phyloP scores from a whole-genome alignment of 768 basidiomycete species.

The Panaeolus papilionaceus region DNA sequence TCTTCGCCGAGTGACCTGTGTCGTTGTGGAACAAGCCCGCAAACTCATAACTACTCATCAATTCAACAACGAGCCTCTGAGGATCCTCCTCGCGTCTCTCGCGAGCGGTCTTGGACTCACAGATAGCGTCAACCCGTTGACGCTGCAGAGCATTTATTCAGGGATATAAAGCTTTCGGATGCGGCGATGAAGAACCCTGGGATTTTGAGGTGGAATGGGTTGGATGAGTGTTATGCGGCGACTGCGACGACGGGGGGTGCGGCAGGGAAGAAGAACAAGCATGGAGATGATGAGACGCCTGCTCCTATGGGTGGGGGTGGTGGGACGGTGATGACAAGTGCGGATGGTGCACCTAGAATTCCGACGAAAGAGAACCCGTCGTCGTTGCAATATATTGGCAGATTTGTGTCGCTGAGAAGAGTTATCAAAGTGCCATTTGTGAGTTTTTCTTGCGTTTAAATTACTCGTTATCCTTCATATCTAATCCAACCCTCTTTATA shows the following conservation, averaged over 20 bases:
- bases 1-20: too few species aligned
- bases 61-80: slow-evolving; percentile 60
- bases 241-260: slow-evolving; percentile 43
- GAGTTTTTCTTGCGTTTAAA: slow-evolving; percentile 35
- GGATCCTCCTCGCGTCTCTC: slow-evolving; percentile 72
- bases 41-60: too few species aligned
- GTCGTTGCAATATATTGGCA: slow-evolving; percentile 81
- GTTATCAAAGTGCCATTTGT: slow-evolving; percentile 84
- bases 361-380: slow-evolving; percentile 43
- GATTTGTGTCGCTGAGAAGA: slow-evolving; percentile 80
- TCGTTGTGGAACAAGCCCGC: too few species aligned
- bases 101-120: slow-evolving; percentile 73
- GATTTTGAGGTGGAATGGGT: slow-evolving; percentile 62
- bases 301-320: too few species aligned
- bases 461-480: too few species aligned
- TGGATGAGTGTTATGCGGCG: slow-evolving; percentile 40
- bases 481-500: too few species aligned
- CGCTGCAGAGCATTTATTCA: slow-evolving; percentile 77
- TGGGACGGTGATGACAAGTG: not conserved
- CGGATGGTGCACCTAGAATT: not conserved
- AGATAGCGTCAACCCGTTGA: slow-evolving; percentile 78
- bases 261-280: slow-evolving; percentile 38
- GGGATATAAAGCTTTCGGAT: slow-evolving; percentile 81
- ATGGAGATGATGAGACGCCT: slow-evolving; percentile 38
- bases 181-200: slow-evolving; percentile 70